Conservation (phyloP, 805 yeast species). For the Jamesozyma spencerorum region DNA sequence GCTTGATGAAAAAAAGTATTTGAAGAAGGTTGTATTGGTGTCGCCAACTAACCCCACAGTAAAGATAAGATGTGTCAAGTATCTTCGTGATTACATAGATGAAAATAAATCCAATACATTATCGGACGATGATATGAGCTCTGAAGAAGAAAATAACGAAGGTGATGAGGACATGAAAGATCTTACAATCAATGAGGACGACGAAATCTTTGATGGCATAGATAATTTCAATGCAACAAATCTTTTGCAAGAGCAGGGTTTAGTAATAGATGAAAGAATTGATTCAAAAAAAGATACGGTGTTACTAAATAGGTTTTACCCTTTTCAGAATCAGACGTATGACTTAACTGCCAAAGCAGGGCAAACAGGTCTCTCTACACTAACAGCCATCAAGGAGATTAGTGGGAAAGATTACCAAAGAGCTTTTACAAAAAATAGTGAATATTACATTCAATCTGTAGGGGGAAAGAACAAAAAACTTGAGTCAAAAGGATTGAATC, state of each 20-base stretch:
- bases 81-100: slow-evolving; percentile 33
- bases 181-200: slow-evolving; percentile 1
- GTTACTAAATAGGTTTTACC: slow-evolving; percentile 45
- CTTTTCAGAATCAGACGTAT: slow-evolving; percentile 55
- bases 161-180: slow-evolving; percentile 4
- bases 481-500: slow-evolving; percentile 27
- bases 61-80: slow-evolving; percentile 40
- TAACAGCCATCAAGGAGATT: slow-evolving; percentile 40
- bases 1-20: slow-evolving; percentile 36
- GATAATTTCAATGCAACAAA: slow-evolving; percentile 23
- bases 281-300: slow-evolving; percentile 6
- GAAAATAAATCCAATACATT: slow-evolving; percentile 16
- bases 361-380: slow-evolving; percentile 48
- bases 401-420: slow-evolving; percentile 49
- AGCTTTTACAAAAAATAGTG: slow-evolving; percentile 44
- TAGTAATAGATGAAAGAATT: slow-evolving; percentile 18
- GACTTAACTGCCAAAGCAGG: slow-evolving; percentile 37
- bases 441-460: slow-evolving; percentile 36
- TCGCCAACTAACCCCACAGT: slow-evolving; percentile 38
- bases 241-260: slow-evolving; percentile 20
- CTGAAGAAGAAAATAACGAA: slow-evolving; percentile 6
- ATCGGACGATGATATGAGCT: slow-evolving; percentile 23
- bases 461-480: slow-evolving; percentile 24
- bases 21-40: slow-evolving; percentile 45
- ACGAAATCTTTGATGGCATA: slow-evolving; percentile 17